These are phyloP conservation scores for Plenodomus tracheiphilus DNA, from an alignment of 2,329 filamentous ascomycete genomes.

Conservation along the genomic window DNA sequence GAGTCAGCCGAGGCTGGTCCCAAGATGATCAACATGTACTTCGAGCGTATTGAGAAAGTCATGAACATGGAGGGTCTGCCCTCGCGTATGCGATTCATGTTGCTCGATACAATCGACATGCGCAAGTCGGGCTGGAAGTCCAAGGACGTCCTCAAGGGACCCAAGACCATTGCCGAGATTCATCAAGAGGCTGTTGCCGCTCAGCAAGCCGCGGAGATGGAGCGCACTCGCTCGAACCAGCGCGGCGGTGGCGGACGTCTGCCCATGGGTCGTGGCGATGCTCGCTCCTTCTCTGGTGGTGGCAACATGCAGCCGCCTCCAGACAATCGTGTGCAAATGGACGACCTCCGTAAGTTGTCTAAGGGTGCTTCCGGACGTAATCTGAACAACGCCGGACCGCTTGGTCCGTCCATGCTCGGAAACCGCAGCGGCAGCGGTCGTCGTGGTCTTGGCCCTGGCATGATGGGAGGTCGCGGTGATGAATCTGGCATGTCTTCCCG, in stretches of 20 bases:
- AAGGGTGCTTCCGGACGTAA: constrained; percentile 62
- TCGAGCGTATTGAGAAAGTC: constrained; percentile 82
- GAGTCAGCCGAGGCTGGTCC: constrained; percentile 78
- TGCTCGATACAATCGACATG: constrained; percentile 90
- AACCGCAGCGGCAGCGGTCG: constrained; percentile 87
- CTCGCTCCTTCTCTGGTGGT: constrained; percentile 76
- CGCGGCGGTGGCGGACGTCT: constrained; percentile 73
- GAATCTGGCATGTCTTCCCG: constrained; percentile 87
- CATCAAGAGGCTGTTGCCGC: constrained; percentile 79
- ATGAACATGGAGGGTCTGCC: constrained; percentile 74
- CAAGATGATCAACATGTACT: constrained; percentile 91
- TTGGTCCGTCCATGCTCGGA: constrained; percentile 87
- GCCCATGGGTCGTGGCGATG: constrained; percentile 80
- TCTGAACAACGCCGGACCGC: constrained; percentile 58
- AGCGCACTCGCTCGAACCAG: constrained; percentile 60
- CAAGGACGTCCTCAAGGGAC: constrained; percentile 90
- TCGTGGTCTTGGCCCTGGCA: constrained; percentile 70
- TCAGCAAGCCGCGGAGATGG: constrained; percentile 77
- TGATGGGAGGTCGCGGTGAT: constrained; percentile 71
- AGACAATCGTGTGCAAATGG: constrained; percentile 78
- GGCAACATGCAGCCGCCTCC: constrained; percentile 68
- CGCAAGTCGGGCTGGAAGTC: constrained; percentile 77
- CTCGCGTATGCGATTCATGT: constrained; percentile 93
- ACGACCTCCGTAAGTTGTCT: constrained; percentile 82
- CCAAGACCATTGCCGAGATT: constrained; percentile 94